These are phyloP conservation scores for Sporisorium graminicola DNA, from an alignment of 1,284 basidiomycete genomes.

Conservation along the genomic window DNA sequence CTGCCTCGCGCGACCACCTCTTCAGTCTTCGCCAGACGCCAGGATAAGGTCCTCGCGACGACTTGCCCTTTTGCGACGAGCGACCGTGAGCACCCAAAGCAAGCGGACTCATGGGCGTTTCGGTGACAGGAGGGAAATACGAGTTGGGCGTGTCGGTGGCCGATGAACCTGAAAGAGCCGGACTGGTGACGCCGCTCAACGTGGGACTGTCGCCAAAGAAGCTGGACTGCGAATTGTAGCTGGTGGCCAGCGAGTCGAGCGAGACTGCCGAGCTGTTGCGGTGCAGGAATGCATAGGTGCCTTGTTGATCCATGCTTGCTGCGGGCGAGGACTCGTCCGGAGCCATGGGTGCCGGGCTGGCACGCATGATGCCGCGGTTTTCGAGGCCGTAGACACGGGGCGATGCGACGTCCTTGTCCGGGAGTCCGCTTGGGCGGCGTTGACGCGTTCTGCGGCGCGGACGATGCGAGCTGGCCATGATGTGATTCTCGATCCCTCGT, in stretches of 20 bases:
- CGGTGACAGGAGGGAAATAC: slow-evolving; percentile 39
- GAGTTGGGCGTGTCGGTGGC: slow-evolving; percentile 42
- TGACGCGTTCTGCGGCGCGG: slow-evolving; percentile 49
- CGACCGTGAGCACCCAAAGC: slow-evolving; percentile 38
- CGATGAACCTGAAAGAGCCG: slow-evolving; percentile 25
- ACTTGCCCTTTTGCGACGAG: slow-evolving; percentile 12
- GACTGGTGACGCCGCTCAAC: slow-evolving; percentile 34
- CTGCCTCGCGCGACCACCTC: slow-evolving; percentile 66
- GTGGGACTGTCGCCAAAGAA: slow-evolving; percentile 45
- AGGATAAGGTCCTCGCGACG: slow-evolving; percentile 58
- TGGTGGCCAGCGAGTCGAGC: slow-evolving; percentile 67
- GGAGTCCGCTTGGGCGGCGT: slow-evolving; percentile 17
- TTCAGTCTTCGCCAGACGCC: slow-evolving; percentile 68
- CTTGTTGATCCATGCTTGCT: slow-evolving; percentile 22
- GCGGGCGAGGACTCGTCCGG: slow-evolving; percentile 30
- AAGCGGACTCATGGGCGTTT: slow-evolving; percentile 48
- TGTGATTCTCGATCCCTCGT: slow-evolving; percentile 67
- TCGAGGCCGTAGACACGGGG: slow-evolving; percentile 33
- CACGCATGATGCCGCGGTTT: slow-evolving; percentile 38
- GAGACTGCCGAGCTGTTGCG: slow-evolving; percentile 63
- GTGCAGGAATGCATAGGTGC: slow-evolving; percentile 31
- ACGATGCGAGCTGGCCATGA: slow-evolving; percentile 65
- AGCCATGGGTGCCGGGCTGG: slow-evolving; percentile 53
- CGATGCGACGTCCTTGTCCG: slow-evolving; percentile 28
- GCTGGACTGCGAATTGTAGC: slow-evolving; percentile 63